Base-by-base conservation (phyloP, 495 filamentous ascomycete species). In the Aspergillus nidulans region DNA sequence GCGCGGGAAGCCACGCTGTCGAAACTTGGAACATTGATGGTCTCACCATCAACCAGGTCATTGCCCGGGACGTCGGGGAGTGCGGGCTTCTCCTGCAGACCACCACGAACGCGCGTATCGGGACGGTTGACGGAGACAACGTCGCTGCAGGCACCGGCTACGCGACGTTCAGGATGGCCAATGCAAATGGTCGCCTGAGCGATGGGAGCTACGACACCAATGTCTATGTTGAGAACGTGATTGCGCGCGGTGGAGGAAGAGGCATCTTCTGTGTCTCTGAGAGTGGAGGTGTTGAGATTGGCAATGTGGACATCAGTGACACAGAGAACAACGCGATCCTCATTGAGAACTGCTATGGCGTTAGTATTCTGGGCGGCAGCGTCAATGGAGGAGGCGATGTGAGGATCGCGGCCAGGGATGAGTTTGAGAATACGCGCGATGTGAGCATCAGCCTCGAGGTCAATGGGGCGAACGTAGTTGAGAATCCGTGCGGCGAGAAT, bases 1-100 rank as follows among this genome's bases (percentile, higher is more conserved):
- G 56, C 25, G 51, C 56, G 18, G 56, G 56, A 10, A 59, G 56
- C 51, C 51, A 59, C 20, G 56, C 56, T 0, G 56, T 59, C 6
- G 56, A 59, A 16, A 59, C 51, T 3, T 59, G 56, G 56, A 59
- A 59, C n/a, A 59, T 59, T n/a, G 56, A 59, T 38, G 56, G 56
- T 0, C 39, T 59, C 5, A 59, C 50, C 12, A 59, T 59, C 23
- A 44, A 44, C 26, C 10, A 6, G 39, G 56, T 59, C 0, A 44
- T 59, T 26, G 56, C 56, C 10, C 34, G 38, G 4, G 56, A 59
- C 23, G 56, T 59, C 4, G 56, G 56, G 25, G 56, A 59, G 46
- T 59, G 56, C 25, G 56, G 45, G 3, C 45, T 59, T 0, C 32
- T 59, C 1, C 45, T 59, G 24, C 56, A 59, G 56, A 30, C 36